Evolutionary conservation across 2,329 filamentous ascomycete species (phyloP), one percentile per base, ranked within the genome.

Genomic region (Bipolaris sorokiniana): DNA sequence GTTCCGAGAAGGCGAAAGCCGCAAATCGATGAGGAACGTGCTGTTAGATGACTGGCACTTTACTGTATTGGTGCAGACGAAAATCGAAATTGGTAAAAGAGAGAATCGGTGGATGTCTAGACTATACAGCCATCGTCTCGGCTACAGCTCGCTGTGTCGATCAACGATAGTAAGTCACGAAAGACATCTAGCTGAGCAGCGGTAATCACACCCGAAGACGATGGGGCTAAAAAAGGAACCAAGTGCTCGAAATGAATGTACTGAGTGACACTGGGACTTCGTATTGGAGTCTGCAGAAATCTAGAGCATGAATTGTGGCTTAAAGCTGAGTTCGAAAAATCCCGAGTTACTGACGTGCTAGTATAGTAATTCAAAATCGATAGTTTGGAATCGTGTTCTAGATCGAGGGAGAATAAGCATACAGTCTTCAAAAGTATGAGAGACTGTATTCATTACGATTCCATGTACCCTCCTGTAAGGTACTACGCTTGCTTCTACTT

Each of bases 291-390:
- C 15, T 26, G 9, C 23, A 3, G 13, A 36, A 31, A 45, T 37
- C 41, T 41, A 52, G 49, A 46, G 44, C 44, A 52, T 22, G 22
- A 28, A 23, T 31, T 52, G 40, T 46, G 49, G 49, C 49, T 40
- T 33, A n/a, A 18, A 45, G 41, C 41, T 46, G 41, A 52, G n/a
- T n/a, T 26, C 10, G n/a, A 23, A 46, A 33, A 28, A n/a, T 18
- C 11, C 18, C 15, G 13, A 15, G 16, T 15, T 45, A n/a, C 18
- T 38, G 41, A 45, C n/a, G 23, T 37, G 22, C 42, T 22, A 37
- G 22, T 15, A 46, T 22, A 16, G 31, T 3, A 18, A 46, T 5
- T 28, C n/a, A 38, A n/a, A 52, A 46, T 52, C 49, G 33, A 31
- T 52, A 46, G 13, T 52, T 52, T 28, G 23, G 22, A 20, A 2